Conservation (phyloP, 257 asterid species). For the Gynochthodes officinalis region DNA sequence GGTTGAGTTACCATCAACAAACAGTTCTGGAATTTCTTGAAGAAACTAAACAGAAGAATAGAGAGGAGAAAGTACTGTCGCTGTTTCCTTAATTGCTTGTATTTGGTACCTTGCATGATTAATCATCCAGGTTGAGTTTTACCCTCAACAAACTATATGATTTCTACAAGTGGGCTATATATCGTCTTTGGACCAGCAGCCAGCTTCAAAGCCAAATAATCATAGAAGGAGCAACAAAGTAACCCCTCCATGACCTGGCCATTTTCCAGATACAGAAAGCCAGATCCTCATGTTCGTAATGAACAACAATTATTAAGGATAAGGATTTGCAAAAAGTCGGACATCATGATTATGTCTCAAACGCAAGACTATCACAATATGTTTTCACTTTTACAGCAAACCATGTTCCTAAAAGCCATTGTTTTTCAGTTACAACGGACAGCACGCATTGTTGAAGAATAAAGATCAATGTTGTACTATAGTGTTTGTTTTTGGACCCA, state of each 20-base stretch:
- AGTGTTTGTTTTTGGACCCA: not conserved
- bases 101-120: too few relatives aligned
- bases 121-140: too few relatives aligned
- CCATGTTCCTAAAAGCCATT: slow-evolving; percentile 14
- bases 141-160: too few relatives aligned
- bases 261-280: not conserved
- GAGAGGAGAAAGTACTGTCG: too few relatives aligned
- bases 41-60: too few relatives aligned
- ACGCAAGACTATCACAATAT: not conserved
- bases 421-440: not conserved
- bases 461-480: not conserved
- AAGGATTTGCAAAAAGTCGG: not conserved
- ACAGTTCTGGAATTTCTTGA: too few relatives aligned
- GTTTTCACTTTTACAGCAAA: not conserved
- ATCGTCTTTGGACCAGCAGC: too few relatives aligned
- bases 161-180: too few relatives aligned
- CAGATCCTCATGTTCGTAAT: not conserved
- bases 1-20: too few relatives aligned
- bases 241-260: not conserved
- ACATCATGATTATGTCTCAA: slow-evolving; percentile 21
- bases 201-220: too few relatives aligned
- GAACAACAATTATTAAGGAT: not conserved
- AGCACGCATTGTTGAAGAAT: slow-evolving; percentile 4
- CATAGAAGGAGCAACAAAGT: not conserved
- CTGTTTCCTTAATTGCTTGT: too few relatives aligned